Evolutionary conservation across 352 stramenopile genomes (phyloP).

Genomic region (Globisporangium spiculum): DNA sequence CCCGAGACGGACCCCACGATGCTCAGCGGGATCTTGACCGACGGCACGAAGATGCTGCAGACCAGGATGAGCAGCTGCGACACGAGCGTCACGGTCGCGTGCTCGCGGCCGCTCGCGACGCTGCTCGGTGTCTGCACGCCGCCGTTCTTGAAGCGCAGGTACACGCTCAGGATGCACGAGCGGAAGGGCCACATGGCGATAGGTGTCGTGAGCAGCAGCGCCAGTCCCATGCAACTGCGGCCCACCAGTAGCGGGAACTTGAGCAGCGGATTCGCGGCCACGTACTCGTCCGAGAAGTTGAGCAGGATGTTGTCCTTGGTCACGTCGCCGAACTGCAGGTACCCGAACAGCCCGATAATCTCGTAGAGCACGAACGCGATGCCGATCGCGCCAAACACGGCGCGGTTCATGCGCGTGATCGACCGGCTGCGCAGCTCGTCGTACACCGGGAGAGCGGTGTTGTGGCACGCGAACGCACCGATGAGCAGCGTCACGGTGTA

Average conservation of each 20-base stretch:
- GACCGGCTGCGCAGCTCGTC: conserved; percentile 60
- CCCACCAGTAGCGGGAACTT: conserved; percentile 49
- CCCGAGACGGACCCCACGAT: conserved; percentile 69
- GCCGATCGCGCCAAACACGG: conserved; percentile 54
- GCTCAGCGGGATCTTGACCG: conserved; percentile 72
- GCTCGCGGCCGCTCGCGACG: conserved; percentile 42
- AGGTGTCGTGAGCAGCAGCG: conserved; percentile 58
- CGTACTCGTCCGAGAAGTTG: conserved; percentile 72
- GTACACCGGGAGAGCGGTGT: conserved; percentile 75
- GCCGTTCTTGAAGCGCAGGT: conserved; percentile 60
- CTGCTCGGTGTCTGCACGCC: conserved; percentile 64
- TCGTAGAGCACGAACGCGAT: conserved; percentile 74
- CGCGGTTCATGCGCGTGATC: conserved; percentile 59
- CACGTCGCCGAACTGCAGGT: conserved; percentile 59
- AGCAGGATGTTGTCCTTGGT: conserved; percentile 77
- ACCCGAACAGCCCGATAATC: conserved; percentile 62
- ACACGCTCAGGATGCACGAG: conserved; percentile 66
- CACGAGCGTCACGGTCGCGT: conserved; percentile 43
- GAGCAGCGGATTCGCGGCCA: conserved; percentile 38
- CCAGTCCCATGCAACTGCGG: conserved; percentile 61
- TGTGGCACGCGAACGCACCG: conserved; percentile 72
- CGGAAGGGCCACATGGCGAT: conserved; percentile 82
- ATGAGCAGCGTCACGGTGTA: conserved; percentile 80
- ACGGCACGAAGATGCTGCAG: conserved; percentile 75
- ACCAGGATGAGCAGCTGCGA: conserved; percentile 58